Conservation (phyloP, 371 early-diverging fungal genomes). For the Mucor mucedo region DNA sequence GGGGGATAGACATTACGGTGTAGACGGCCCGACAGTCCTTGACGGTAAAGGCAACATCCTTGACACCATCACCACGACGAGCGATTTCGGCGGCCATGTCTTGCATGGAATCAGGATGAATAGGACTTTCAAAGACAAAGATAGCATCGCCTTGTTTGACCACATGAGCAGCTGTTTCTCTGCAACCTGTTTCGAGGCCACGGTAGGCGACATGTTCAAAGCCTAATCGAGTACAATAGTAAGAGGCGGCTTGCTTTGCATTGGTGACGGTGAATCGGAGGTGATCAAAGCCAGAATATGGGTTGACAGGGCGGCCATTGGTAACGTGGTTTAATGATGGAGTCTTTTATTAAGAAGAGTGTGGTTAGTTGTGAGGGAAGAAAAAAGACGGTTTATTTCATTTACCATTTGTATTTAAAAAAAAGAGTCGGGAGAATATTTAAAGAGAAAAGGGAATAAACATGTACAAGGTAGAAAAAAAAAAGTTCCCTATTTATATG, state of each 20-base stretch:
- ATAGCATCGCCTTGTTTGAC: conserved; percentile 80
- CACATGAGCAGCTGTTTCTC: conserved; percentile 87
- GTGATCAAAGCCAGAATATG: conserved; percentile 72
- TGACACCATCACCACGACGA: conserved; percentile 93
- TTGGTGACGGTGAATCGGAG: conserved; percentile 88
- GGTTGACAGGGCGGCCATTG: conserved; percentile 27
- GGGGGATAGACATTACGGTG: conserved; percentile 22
- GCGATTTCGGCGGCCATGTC: conserved; percentile 77
- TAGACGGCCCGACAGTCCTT: conserved; percentile 85
- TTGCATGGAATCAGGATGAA: conserved; percentile 81
- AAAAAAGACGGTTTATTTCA: neutral
- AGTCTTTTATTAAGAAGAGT: conserved; percentile 12
- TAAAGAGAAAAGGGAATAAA: conserved; percentile 1
- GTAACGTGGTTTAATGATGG: conserved; percentile 28
- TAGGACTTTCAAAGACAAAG: conserved; percentile 91
- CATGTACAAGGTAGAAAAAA: conserved; percentile 1
- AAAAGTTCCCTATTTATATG: conserved; percentile 3
- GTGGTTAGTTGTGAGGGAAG: neutral
- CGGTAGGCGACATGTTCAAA: conserved; percentile 92
- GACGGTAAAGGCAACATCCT: conserved; percentile 93
- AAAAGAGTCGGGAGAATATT: neutral
- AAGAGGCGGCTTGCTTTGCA: conserved; percentile 95
- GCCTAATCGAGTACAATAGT: conserved; percentile 87
- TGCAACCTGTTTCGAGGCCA: conserved; percentile 94
- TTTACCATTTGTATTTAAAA: conserved; percentile 2